A percentile compares a stretch with the other conserved stretches of the same genome.
phyloP scores from a whole-genome alignment of 108 stramenopile genomes.

The Ochromonas danica region DNA sequence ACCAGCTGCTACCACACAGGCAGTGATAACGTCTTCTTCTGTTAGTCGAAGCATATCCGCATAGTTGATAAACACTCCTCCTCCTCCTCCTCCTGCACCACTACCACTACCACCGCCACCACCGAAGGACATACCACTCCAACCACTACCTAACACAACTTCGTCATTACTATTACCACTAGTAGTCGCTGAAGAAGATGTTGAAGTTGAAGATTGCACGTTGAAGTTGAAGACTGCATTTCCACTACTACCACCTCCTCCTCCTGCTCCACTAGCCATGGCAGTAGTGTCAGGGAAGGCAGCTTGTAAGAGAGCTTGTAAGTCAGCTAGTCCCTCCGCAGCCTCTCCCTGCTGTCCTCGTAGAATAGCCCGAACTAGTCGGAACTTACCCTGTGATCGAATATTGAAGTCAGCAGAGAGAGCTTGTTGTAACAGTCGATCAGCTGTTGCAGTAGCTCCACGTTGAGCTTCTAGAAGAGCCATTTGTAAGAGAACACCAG shows the following conservation, averaged over 20 bases:
- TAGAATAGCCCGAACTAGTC: constrained; percentile 46
- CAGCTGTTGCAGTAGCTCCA: not conserved
- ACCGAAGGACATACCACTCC: not conserved
- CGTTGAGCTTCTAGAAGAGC: constrained; percentile 1
- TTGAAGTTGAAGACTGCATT: constrained; percentile 40
- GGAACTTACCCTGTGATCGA: constrained; percentile 43
- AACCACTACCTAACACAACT: not conserved
- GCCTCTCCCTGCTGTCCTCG: constrained; percentile 41
- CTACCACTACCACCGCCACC: not conserved
- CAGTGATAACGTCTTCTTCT: constrained; percentile 38
- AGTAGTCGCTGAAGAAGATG: not conserved
- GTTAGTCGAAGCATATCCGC: not conserved
- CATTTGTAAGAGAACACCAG: not conserved
- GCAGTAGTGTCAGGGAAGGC: constrained; percentile 4
- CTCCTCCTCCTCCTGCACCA: not conserved
- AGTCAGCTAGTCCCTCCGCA: constrained; percentile 46
- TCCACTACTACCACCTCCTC: constrained; percentile 28
- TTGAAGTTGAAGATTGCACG: not conserved
- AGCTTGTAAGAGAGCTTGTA: constrained; percentile 48
- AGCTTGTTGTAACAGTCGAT: constrained; percentile 50
- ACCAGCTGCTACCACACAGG: constrained; percentile 43
- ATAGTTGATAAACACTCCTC: not conserved
- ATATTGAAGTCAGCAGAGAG: constrained; percentile 53
- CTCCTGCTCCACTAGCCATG: not conserved
- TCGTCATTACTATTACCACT: not conserved